phyloP scores from a whole-genome alignment of 2,329 filamentous ascomycete species.

The Neurospora crassa region DNA sequence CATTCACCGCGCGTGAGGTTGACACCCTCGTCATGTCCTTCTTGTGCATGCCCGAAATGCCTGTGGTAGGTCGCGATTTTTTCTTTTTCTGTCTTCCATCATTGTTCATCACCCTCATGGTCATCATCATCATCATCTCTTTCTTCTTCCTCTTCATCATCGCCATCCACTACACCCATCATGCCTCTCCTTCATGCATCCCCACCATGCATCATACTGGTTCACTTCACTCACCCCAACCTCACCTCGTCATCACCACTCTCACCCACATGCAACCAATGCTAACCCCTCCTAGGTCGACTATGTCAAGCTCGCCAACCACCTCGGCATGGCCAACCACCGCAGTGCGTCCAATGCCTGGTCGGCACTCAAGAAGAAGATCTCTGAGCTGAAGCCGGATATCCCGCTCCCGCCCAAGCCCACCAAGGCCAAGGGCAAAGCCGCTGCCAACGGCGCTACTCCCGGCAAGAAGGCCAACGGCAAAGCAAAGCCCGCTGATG shows the following conservation, averaged over 20 bases:
- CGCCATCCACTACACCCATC: background rate
- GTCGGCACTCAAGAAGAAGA: conserved; percentile 19
- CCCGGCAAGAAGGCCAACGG: conserved; percentile 6
- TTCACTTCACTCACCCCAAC: background rate
- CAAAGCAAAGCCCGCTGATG: conserved; percentile 10
- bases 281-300: conserved; percentile 15
- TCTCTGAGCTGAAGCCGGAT: conserved; percentile 7
- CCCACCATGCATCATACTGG: background rate
- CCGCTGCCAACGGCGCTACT: conserved; percentile 1
- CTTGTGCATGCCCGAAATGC: background rate
- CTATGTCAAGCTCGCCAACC: conserved; percentile 15
- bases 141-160: background rate
- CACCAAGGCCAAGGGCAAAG: conserved; percentile 12
- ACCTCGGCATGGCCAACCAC: conserved; percentile 17
- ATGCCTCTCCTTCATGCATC: background rate
- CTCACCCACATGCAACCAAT: background rate
- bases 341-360: conserved; percentile 19
- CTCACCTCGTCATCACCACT: background rate
- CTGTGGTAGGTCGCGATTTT: background rate
- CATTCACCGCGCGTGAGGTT: background rate
- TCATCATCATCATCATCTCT: background rate
- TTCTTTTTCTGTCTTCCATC: background rate
- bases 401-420: conserved; percentile 11
- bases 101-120: background rate
- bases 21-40: background rate